Evolutionary conservation across 2,329 filamentous ascomycete genomes (phyloP).

Genomic region (Chrysoporthe deuterocubensis): DNA sequence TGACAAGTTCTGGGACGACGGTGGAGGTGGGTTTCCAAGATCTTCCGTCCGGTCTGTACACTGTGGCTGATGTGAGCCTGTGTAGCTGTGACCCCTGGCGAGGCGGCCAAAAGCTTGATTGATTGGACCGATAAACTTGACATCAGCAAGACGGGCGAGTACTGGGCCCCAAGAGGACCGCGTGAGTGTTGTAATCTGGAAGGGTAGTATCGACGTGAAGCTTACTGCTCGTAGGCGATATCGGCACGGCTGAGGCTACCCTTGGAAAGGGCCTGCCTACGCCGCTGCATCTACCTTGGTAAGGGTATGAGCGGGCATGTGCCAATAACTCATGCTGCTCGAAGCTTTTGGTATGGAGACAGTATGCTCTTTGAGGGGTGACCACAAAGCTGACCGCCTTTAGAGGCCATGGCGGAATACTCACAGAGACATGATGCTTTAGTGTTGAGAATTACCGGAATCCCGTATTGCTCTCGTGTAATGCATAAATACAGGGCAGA

Average conservation of each 20-base stretch:
- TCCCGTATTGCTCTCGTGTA: too few species aligned
- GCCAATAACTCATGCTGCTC: background rate
- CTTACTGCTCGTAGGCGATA: slow-evolving; percentile 48
- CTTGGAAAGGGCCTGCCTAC: slow-evolving; percentile 65
- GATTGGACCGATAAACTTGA: slow-evolving; percentile 67
- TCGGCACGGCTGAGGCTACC: slow-evolving; percentile 68
- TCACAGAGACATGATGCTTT: too few species aligned
- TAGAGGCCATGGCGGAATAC: background rate
- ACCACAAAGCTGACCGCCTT: background rate
- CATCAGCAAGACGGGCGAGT: slow-evolving; percentile 69
- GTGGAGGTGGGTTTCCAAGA: slow-evolving; percentile 51
- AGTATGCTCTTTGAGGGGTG: too few species aligned
- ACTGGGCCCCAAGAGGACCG: slow-evolving; percentile 73
- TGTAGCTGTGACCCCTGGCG: slow-evolving; percentile 68
- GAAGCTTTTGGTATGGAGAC: background rate
- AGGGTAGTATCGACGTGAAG: slow-evolving; percentile 10
- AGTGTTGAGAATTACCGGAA: too few species aligned
- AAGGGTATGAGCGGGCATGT: slow-evolving; percentile 22
- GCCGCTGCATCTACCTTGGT: slow-evolving; percentile 71
- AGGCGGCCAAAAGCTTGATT: slow-evolving; percentile 65
- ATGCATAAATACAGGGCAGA: too few species aligned
- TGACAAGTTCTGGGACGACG: slow-evolving; percentile 73
- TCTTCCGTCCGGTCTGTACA: too few species aligned
- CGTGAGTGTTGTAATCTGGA: slow-evolving; percentile 43
- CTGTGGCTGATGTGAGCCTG: background rate